Percentiles rank a stretch among this genome's conserved stretches.
Evolutionary conservation across 2,329 filamentous ascomycete genomes (phyloP).

Genomic region (Magnaporthales sp.): DNA sequence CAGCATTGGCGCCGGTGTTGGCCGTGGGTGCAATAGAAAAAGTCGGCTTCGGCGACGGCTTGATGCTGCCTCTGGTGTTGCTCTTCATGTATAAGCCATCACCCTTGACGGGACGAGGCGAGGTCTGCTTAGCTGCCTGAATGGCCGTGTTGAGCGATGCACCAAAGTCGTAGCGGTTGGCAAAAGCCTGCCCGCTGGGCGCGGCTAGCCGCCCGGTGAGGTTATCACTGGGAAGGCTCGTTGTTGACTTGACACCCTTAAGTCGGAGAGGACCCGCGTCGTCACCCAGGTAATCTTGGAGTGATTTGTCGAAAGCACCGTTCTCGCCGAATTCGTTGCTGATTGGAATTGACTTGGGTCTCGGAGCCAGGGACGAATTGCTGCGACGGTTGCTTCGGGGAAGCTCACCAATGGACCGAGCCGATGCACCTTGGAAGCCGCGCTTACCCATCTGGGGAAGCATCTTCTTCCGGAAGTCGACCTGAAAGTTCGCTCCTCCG

Average conservation of each 20-base stretch:
- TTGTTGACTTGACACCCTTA: slow-evolving; percentile 57
- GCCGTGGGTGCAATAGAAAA: slow-evolving; percentile 2
- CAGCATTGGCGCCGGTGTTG: not conserved
- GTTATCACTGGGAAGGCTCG: slow-evolving; percentile 55
- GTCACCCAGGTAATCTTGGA: slow-evolving; percentile 57
- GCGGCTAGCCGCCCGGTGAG: slow-evolving; percentile 40
- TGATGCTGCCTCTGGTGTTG: slow-evolving; percentile 26
- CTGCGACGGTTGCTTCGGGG: slow-evolving; percentile 58
- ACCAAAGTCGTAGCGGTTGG: slow-evolving; percentile 91
- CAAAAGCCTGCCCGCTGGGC: slow-evolving; percentile 66
- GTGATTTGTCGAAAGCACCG: slow-evolving; percentile 50
- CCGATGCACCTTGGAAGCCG: slow-evolving; percentile 37
- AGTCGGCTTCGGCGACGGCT: slow-evolving; percentile 7
- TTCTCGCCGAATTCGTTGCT: slow-evolving; percentile 55
- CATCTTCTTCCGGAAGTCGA: slow-evolving; percentile 81
- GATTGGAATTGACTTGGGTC: slow-evolving; percentile 42
- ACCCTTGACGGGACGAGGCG: not conserved
- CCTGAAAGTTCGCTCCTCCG: slow-evolving; percentile 74
- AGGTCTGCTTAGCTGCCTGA: slow-evolving; percentile 58
- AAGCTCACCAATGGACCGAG: slow-evolving; percentile 39
- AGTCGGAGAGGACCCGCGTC: slow-evolving; percentile 58
- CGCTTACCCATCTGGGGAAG: slow-evolving; percentile 53
- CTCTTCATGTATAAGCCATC: slow-evolving; percentile 51
- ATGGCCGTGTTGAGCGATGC: slow-evolving; percentile 83
- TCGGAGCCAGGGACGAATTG: slow-evolving; percentile 29